phyloP scores from a whole-genome alignment of 1,139 yeast species.

The Blastobotrys apis region DNA sequence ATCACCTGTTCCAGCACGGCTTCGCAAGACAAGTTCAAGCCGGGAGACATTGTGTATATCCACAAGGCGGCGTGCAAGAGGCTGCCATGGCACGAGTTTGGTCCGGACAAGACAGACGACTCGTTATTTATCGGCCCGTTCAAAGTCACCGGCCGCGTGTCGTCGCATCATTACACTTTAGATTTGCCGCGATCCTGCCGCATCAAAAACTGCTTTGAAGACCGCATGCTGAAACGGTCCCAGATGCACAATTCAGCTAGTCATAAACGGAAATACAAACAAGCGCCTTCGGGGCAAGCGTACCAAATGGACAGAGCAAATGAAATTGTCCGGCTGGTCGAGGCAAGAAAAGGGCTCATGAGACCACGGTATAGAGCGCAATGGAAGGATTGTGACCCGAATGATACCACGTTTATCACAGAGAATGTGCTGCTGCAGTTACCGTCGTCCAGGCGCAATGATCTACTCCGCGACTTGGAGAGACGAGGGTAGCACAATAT shows the following conservation, averaged over 20 bases:
- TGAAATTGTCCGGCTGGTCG: slow-evolving; percentile 11
- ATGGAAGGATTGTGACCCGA: slow-evolving; percentile 13
- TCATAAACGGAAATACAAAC: slow-evolving; percentile 1
- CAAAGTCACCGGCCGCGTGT: background rate
- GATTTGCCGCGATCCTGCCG: slow-evolving; percentile 9
- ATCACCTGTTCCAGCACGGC: no score
- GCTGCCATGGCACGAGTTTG: slow-evolving; percentile 11
- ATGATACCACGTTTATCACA: slow-evolving; percentile 11
- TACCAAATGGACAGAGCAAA: slow-evolving; percentile 13
- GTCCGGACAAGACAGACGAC: slow-evolving; percentile 8
- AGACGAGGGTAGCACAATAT: no score
- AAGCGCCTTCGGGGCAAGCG: slow-evolving; percentile 12
- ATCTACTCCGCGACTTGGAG: slow-evolving; percentile 9
- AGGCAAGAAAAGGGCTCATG: slow-evolving; percentile 6
- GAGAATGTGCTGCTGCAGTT: slow-evolving; percentile 12
- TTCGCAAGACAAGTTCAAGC: background rate
- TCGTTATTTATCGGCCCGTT: slow-evolving; percentile 13
- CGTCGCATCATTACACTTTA: slow-evolving; percentile 1
- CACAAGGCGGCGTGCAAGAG: slow-evolving; percentile 12
- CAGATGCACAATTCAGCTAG: background rate
- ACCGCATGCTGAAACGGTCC: slow-evolving; percentile 10
- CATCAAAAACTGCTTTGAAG: slow-evolving; percentile 13
- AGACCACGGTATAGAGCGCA: slow-evolving; percentile 12
- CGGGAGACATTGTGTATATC: slow-evolving; percentile 8
- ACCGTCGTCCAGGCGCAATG: slow-evolving; percentile 4